These are phyloP conservation scores for Trichothecium roseum DNA, from an alignment of 2,329 filamentous ascomycete genomes.

Conservation along the genomic window DNA sequence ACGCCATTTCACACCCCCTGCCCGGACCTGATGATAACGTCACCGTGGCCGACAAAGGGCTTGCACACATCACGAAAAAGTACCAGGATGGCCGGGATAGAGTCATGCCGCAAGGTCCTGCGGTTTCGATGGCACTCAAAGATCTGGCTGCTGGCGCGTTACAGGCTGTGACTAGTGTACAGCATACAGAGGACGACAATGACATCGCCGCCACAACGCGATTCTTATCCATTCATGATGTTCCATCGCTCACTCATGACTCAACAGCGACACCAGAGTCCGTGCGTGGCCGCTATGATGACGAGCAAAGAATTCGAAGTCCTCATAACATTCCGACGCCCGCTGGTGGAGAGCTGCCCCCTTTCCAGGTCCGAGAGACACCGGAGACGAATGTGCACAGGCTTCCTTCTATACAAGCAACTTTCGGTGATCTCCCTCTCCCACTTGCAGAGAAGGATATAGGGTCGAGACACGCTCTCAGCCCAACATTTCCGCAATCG, in stretches of 20 bases:
- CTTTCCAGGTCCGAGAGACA: slow-evolving; percentile 17
- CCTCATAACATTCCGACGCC: too few relatives aligned
- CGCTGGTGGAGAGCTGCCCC: slow-evolving; percentile 14
- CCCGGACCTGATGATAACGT: too few relatives aligned
- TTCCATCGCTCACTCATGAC: neutral
- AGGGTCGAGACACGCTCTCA: slow-evolving; percentile 12
- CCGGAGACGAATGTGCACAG: slow-evolving; percentile 3
- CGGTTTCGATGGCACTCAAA: neutral
- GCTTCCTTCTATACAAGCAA: slow-evolving; percentile 27
- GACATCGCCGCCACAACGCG: slow-evolving; percentile 3
- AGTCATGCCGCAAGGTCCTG: too few relatives aligned
- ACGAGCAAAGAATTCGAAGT: too few relatives aligned
- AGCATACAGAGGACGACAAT: neutral
- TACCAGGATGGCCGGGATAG: too few relatives aligned
- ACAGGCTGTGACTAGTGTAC: neutral
- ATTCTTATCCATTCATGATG: slow-evolving; percentile 3
- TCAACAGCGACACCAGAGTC: too few relatives aligned
- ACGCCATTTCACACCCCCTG: too few relatives aligned
- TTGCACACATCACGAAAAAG: too few relatives aligned
- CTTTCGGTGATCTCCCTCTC: slow-evolving; percentile 22
- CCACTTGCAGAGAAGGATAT: slow-evolving; percentile 21
- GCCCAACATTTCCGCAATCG: slow-evolving; percentile 19
- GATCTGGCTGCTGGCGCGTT: slow-evolving; percentile 1
- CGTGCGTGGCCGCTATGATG: too few relatives aligned
- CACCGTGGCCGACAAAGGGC: too few relatives aligned